phyloP scores from a whole-genome alignment of 176 grass and related monocot genomes.

The Thinopyrum elongatum region DNA sequence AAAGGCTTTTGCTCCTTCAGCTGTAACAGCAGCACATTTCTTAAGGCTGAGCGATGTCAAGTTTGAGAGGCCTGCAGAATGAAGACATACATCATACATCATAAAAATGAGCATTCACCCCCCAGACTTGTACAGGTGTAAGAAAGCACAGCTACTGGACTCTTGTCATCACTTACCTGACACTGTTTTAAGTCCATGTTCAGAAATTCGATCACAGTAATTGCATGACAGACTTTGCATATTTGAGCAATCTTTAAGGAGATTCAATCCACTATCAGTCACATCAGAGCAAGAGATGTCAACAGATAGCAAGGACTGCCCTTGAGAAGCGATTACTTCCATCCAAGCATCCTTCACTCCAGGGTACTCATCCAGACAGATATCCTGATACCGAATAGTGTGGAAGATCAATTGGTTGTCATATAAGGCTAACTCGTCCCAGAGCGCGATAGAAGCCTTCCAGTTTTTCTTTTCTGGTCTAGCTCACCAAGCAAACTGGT shows the following conservation, averaged over 20 bases:
- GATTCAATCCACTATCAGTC: conserved; percentile 68
- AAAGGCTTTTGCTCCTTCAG: conserved; percentile 81
- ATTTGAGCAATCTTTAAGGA: conserved; percentile 69
- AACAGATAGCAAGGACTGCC: conserved; percentile 82
- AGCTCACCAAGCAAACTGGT: not conserved
- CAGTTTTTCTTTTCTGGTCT: conserved; percentile 10
- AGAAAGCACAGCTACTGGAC: conserved; percentile 19
- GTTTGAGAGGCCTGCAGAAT: conserved; percentile 71
- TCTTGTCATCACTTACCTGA: conserved; percentile 47
- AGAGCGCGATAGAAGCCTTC: not conserved
- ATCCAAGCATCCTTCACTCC: conserved; percentile 97
- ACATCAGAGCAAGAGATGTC: conserved; percentile 95
- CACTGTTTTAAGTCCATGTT: conserved; percentile 65
- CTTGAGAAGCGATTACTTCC: conserved; percentile 79
- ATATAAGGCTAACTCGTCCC: conserved; percentile 5
- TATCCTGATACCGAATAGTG: conserved; percentile 54
- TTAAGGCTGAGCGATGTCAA: conserved; percentile 86
- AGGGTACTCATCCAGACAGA: conserved; percentile 85
- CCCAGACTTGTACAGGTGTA: conserved; percentile 2
- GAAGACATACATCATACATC: conserved; percentile 11
- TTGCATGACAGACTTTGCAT: conserved; percentile 80
- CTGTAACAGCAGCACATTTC: conserved; percentile 72
- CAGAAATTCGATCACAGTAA: conserved; percentile 89
- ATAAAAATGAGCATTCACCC: not conserved
- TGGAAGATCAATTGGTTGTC: not conserved